Conservation (phyloP, 495 filamentous ascomycete species). For the Bombardia bombarda region DNA sequence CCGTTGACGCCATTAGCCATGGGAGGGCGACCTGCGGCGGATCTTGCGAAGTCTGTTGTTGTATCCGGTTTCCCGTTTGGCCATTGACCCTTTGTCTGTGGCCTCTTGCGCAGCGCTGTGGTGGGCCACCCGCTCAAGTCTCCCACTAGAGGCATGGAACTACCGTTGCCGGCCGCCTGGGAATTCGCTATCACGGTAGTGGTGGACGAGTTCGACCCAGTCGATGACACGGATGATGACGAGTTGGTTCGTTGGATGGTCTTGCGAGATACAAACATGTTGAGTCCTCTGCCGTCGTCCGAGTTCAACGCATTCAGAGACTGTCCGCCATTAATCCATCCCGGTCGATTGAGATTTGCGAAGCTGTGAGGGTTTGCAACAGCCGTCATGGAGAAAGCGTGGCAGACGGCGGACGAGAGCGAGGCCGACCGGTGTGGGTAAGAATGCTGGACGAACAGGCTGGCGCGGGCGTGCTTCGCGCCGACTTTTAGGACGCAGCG, state of each 20-base stretch:
- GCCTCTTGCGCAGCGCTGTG: constrained; percentile 56
- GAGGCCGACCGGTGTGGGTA: constrained; percentile 29
- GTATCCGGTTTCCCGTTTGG: constrained; percentile 41
- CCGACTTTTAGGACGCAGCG: constrained; percentile 7
- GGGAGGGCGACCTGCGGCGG: constrained; percentile 33
- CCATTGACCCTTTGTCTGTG: constrained; percentile 58
- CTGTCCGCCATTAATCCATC: constrained; percentile 71
- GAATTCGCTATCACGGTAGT: constrained; percentile 44
- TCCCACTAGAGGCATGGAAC: constrained; percentile 31
- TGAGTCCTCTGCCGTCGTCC: constrained; percentile 68
- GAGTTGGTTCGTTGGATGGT: constrained; percentile 78
- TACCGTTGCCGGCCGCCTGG: constrained; percentile 15
- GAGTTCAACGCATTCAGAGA: constrained; percentile 71
- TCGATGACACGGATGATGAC: constrained; percentile 73
- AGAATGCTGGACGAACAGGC: constrained; percentile 17
- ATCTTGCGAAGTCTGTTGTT: constrained; percentile 37
- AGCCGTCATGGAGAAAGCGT: constrained; percentile 71
- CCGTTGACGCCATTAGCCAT: constrained; percentile 50
- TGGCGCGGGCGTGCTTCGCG: constrained; percentile 8
- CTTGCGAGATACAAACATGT: constrained; percentile 80
- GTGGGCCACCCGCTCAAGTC: constrained; percentile 42
- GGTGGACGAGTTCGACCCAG: constrained; percentile 54
- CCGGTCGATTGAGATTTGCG: constrained; percentile 54
- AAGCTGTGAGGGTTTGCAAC: constrained; percentile 91
- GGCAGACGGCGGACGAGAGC: constrained; percentile 8